Percentiles rank a stretch among this genome's conserved stretches.
These are phyloP conservation scores for Xylariaceae sp. DNA, from an alignment of 2,329 filamentous ascomycete genomes.

Conservation along the genomic window DNA sequence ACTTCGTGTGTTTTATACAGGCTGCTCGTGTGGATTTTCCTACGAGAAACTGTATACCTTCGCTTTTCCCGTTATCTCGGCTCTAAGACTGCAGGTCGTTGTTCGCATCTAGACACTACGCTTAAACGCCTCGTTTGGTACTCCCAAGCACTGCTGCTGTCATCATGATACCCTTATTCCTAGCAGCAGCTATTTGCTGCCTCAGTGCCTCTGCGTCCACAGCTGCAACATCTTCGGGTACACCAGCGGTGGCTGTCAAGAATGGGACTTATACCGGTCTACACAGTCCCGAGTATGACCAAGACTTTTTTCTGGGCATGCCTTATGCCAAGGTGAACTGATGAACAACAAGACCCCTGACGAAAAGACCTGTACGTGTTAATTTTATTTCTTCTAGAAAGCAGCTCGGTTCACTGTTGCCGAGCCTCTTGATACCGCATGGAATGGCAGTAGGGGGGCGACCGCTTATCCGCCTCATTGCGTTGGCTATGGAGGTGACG, in stretches of 20 bases:
- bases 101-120: too few relatives aligned
- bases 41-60: too few relatives aligned
- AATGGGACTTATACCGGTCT: slow-evolving; percentile 55
- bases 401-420: slow-evolving; percentile 52
- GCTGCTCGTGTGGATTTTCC: too few relatives aligned
- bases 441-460: slow-evolving; percentile 46
- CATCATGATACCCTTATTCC: too few relatives aligned
- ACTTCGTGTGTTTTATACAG: too few relatives aligned
- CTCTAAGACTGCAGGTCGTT: too few relatives aligned
- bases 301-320: slow-evolving; percentile 57
- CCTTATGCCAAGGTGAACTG: slow-evolving; percentile 59
- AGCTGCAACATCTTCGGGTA: neutral
- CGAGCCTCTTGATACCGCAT: slow-evolving; percentile 52
- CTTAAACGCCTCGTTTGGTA: too few relatives aligned
- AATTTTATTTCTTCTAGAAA: slow-evolving; percentile 11
- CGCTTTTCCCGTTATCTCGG: too few relatives aligned
- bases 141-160: too few relatives aligned
- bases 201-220: too few relatives aligned
- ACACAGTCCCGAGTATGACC: slow-evolving; percentile 47
- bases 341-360: neutral
- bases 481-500: slow-evolving; percentile 50
- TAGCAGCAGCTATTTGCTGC: too few relatives aligned
- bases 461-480: slow-evolving; percentile 51
- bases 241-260: slow-evolving; percentile 38
- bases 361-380: neutral